Base-by-base conservation (phyloP, 1,284 basidiomycete species). In the Athelia sp. region DNA sequence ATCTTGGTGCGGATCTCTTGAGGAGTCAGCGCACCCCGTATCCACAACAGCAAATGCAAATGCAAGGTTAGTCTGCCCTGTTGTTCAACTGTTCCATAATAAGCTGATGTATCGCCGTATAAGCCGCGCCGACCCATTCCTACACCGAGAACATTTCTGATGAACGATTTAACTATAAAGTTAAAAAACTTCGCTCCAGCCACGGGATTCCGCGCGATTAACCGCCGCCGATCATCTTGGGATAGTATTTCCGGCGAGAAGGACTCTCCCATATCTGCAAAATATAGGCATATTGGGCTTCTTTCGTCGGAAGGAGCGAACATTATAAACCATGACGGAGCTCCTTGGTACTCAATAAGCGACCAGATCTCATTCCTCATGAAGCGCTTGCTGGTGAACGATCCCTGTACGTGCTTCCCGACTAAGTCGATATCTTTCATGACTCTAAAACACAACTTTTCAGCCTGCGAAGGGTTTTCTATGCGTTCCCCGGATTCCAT, bases 331-430 rank as follows among this genome's bases (percentile, higher is more conserved):
- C 59, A 64, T 0, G 55, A 48, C 2, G 65, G 65, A 9, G 60
- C 56, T 17, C 64, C 62, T 11, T 47, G 23, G 38, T 57, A 55
- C 9, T 52, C 54, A 14, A 66, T 64, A 4, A 72, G 44, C 1
- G 68, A 64, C 67, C 67, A 68, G 2, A 72, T 65, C 47, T 74
- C 64, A 53, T 66, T 66, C 18, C 65, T 21, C 63, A 64, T 65
- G 44, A 63, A 58, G 53, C 69, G 70, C 36, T 65, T 65, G 2
- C 48, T 55, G 3, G 64, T 63, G 1, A 56, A 53, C 4, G 70
- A 72, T 0, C 68, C 65, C 14, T 62, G 40, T 1, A 72, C 64
- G 43, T 64, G 56, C 1, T 58, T 54, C 15, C 55, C 59, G 6
- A 71, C 58, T 47, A 62, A 57, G 49, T 73, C 68, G 13, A 74